A percentile compares a stretch with the other conserved stretches of the same genome.
These are phyloP conservation scores for Cyberlindnera maritima DNA, from an alignment of 805 yeast species.

Conservation along the genomic window DNA sequence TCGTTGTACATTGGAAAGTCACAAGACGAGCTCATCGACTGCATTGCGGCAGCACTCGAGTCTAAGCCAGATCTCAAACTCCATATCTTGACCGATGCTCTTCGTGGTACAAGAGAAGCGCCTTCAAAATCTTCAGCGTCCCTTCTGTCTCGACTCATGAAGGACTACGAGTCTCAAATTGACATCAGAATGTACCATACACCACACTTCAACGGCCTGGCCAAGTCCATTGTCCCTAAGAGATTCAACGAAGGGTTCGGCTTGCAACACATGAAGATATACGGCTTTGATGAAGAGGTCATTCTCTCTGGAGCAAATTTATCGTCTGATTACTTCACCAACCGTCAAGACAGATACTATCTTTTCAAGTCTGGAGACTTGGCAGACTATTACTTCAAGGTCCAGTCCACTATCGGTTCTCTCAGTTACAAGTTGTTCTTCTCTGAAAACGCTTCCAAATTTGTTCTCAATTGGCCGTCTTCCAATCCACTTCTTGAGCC, in stretches of 20 bases:
- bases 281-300: conserved; percentile 91
- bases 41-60: conserved; percentile 57
- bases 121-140: conserved; percentile 79
- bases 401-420: conserved; percentile 65
- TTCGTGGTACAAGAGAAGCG: conserved; percentile 90
- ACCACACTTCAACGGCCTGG: conserved; percentile 73
- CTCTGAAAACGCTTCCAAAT: conserved; percentile 43
- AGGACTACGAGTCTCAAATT: conserved; percentile 65
- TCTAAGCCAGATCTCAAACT: conserved; percentile 63
- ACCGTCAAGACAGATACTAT: conserved; percentile 92
- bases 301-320: conserved; percentile 89
- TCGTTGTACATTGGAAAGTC: conserved; percentile 83
- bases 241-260: conserved; percentile 91
- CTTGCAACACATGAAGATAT: conserved; percentile 94
- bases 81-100: conserved; percentile 76
- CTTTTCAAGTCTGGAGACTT: conserved; percentile 55
- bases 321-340: conserved; percentile 87
- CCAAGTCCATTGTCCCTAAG: conserved; percentile 65
- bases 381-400: conserved; percentile 69
- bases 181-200: conserved; percentile 86
- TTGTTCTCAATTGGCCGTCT: conserved; percentile 70
- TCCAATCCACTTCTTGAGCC: conserved; percentile 70
- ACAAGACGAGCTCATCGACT: conserved; percentile 70
- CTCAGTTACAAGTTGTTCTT: conserved; percentile 66
- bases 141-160: conserved; percentile 62